Evolutionary conservation across 192 early-diverging fungal genomes (phyloP), one percentile per base, ranked within the genome.

Genomic region (Lobosporangium transversale): DNA sequence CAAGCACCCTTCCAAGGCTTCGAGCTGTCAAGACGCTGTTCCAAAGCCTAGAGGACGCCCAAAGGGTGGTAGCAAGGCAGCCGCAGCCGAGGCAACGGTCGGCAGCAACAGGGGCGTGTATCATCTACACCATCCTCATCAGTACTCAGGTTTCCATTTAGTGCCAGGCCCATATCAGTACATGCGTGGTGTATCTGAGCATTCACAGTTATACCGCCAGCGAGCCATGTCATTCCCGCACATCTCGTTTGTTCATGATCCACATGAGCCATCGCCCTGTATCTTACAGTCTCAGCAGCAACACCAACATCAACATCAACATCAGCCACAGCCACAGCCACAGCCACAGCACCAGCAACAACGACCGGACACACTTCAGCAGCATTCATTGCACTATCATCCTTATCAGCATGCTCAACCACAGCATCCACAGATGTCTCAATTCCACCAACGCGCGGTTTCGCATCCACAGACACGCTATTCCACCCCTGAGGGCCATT

Each of bases 31-130:
- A 0, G 64, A 76, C 44, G 73, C 73, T 5, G 73, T 66, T 9
- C 73, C 73, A 20, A 76, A 76, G 59, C 73, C 73, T 1, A 43
- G 73, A 29, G 73, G 73, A 17, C 73, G 73, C 4, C 73, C 73
- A 32, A 76, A 76, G 18, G 65, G 65, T 33, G 73, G 62, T 15
- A 67, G 47, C 44, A 76, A 76, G 33, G 35, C 45, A 11, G 59
- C 65, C 10, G 53, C 73, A 18, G 24, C 29, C 11, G 52, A 60
- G 2, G 14, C 2, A 0, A 18, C 31, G 20, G 14, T 26, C 5
- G 62, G 27, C 2, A n/a, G n/a, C n/a, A n/a, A n/a, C n/a, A n/a
- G n/a, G n/a, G 42, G 27, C 7, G 17, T 40, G 14, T 2, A 29
- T 1, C 56, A 42, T 20, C 57, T 37, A 8, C 57, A 42, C 2